These are phyloP conservation scores for Aspergillus avenaceus DNA, from an alignment of 495 filamentous ascomycete genomes.

Conservation along the genomic window DNA sequence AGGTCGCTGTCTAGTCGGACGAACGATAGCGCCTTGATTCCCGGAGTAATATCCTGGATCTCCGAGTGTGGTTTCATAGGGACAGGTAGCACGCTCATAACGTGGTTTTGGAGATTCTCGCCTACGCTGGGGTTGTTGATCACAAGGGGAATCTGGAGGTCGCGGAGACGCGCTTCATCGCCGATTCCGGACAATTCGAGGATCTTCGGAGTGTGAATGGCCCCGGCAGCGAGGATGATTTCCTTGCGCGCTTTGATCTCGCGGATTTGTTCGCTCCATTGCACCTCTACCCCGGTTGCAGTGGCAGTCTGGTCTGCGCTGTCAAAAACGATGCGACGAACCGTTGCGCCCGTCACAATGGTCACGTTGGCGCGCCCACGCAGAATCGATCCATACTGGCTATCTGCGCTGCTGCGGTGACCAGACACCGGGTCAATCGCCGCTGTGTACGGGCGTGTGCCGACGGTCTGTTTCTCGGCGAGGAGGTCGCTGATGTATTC, in stretches of 20 bases:
- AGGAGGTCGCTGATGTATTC: constrained; percentile 10
- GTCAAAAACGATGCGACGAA: constrained; percentile 34
- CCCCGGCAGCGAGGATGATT: constrained; percentile 51
- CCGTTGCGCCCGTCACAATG: constrained; percentile 43
- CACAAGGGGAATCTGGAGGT: constrained; percentile 22
- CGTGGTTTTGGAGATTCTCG: not conserved
- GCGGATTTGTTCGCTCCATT: too few species aligned
- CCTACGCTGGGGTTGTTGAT: constrained; percentile 20
- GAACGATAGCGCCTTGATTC: not conserved
- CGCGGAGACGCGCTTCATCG: not conserved
- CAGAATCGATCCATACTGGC: constrained; percentile 34
- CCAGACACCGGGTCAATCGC: constrained; percentile 18
- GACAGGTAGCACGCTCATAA: not conserved
- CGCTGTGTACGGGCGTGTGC: constrained; percentile 14
- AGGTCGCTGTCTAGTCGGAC: not conserved
- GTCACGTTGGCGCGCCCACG: constrained; percentile 37
- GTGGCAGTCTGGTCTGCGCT: not conserved
- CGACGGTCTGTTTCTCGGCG: constrained; percentile 5
- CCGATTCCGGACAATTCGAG: constrained; percentile 51
- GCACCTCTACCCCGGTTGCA: constrained; percentile 30
- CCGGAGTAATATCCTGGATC: not conserved
- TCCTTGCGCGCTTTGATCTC: too few species aligned
- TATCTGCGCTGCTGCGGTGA: constrained; percentile 28
- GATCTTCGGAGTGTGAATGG: constrained; percentile 49
- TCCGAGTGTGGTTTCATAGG: not conserved